Conservation (phyloP, 1,139 yeast genomes). For the Meyerozyma elateridarum region DNA sequence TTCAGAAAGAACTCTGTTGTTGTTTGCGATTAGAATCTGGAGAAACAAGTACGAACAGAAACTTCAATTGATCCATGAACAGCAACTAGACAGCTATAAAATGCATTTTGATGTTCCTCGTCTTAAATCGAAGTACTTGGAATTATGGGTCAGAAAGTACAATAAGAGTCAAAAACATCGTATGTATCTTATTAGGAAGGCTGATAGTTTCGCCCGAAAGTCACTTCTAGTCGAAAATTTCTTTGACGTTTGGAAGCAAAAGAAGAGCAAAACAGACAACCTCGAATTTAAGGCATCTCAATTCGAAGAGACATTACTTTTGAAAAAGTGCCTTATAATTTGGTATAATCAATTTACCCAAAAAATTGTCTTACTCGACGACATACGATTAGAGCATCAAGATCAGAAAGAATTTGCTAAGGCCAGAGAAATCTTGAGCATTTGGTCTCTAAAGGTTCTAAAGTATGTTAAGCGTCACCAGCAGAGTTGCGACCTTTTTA, state of each 20-base stretch:
- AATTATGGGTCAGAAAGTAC: conserved; percentile 21
- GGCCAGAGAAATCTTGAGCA: conserved; percentile 23
- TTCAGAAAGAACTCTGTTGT: conserved; percentile 7
- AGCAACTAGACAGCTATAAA: conserved; percentile 15
- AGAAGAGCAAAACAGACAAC: conserved; percentile 6
- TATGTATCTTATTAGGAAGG: too few relatives aligned
- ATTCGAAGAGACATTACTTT: conserved; percentile 21
- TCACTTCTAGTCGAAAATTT: conserved; percentile 9
- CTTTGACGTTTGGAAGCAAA: conserved; percentile 16
- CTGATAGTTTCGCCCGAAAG: conserved; percentile 11
- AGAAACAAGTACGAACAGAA: conserved; percentile 11
- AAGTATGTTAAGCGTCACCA: conserved; percentile 30
- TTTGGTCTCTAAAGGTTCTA: conserved; percentile 37
- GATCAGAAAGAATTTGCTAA: conserved; percentile 26
- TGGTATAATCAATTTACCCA: conserved; percentile 33
- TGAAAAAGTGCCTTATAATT: conserved; percentile 25
- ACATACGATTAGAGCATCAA: conserved; percentile 25
- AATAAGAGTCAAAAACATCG: conserved; percentile 14
- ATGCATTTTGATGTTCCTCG: conserved; percentile 11
- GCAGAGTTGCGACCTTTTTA: conserved; percentile 34
- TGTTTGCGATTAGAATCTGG: conserved; percentile 17
- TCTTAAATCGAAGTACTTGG: conserved; percentile 12
- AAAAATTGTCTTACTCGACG: conserved; percentile 21
- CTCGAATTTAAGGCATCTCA: conserved; percentile 13
- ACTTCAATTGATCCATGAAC: conserved; percentile 15